These are phyloP conservation scores for Lophiostoma macrostomum DNA, from an alignment of 495 filamentous ascomycete species.

Conservation along the genomic window DNA sequence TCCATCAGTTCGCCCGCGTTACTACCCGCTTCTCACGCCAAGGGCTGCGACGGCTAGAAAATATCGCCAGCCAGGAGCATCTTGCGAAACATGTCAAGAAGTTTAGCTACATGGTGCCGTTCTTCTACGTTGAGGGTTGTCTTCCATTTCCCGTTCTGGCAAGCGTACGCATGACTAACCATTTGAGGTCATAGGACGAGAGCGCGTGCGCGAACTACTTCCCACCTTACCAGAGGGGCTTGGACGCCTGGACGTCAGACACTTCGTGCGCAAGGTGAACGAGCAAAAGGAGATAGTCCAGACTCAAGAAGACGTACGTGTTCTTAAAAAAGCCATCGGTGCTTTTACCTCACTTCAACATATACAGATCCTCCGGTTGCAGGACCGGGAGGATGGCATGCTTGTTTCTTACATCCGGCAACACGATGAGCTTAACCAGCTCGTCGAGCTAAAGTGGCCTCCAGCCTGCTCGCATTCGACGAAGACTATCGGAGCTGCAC, in stretches of 20 bases:
- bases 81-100: constrained; percentile 61
- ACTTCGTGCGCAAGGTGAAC: constrained; percentile 42
- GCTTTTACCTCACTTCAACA: constrained; percentile 61
- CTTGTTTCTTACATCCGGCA: constrained; percentile 48
- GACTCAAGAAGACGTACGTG: constrained; percentile 42
- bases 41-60: constrained; percentile 57
- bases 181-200: constrained; percentile 36
- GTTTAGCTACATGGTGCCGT: constrained; percentile 70
- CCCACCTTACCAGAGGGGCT: constrained; percentile 33
- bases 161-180: constrained; percentile 29
- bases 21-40: constrained; percentile 57
- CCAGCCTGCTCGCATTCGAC: constrained; percentile 62
- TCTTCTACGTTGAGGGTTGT: constrained; percentile 55
- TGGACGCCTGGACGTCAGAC: constrained; percentile 38
- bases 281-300: constrained; percentile 47
- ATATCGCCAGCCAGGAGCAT: constrained; percentile 47
- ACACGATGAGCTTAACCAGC: constrained; percentile 35
- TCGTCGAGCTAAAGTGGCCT: constrained; percentile 57
- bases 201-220: constrained; percentile 38
- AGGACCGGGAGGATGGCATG: constrained; percentile 56
- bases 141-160: constrained; percentile 19
- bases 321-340: constrained; percentile 55
- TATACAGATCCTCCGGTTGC: constrained; percentile 62
- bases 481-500: constrained; percentile 55
- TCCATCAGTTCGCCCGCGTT: constrained; percentile 59